These are phyloP conservation scores for Penicillium fimorum DNA, from an alignment of 495 filamentous ascomycete genomes.

Conservation along the genomic window DNA sequence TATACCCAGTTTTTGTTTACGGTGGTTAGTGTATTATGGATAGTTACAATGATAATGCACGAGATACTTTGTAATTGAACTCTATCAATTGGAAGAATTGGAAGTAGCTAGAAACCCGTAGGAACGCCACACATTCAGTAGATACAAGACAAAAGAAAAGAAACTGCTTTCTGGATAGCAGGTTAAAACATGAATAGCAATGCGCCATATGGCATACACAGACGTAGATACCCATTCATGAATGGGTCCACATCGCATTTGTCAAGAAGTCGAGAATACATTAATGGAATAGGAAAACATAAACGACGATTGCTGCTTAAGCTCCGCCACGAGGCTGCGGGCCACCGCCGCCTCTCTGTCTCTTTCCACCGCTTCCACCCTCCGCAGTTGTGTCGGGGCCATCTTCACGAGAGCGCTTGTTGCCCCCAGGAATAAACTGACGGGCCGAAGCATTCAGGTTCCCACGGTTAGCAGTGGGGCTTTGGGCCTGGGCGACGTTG, in stretches of 20 bases:
- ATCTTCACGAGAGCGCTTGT: conserved; percentile 65
- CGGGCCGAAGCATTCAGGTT: conserved; percentile 53
- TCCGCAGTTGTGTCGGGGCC: conserved; percentile 48
- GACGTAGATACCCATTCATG: background rate
- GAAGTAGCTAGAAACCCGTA: background rate
- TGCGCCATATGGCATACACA: background rate
- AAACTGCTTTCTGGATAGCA: background rate
- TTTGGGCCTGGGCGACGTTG: conserved; percentile 25
- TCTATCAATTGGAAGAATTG: background rate
- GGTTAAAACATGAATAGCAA: background rate
- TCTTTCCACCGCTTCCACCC: conserved; percentile 47
- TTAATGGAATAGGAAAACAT: conserved; percentile 15
- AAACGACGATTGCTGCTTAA: conserved; percentile 11
- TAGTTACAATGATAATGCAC: background rate
- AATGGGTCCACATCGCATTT: background rate
- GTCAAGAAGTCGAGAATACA: conserved; percentile 13
- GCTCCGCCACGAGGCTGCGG: conserved; percentile 30
- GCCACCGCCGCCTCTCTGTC: conserved; percentile 52
- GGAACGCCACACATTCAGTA: conserved; percentile 16
- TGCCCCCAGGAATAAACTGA: conserved; percentile 62
- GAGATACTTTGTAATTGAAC: conserved; percentile 1
- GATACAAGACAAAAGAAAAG: conserved; percentile 17
- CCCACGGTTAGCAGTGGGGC: conserved; percentile 37
- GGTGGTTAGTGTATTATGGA: background rate
- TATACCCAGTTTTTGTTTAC: conserved; percentile 5